Evolutionary conservation across 2,329 filamentous ascomycete genomes (phyloP).

Genomic region (Arthrobotrys musiformis): DNA sequence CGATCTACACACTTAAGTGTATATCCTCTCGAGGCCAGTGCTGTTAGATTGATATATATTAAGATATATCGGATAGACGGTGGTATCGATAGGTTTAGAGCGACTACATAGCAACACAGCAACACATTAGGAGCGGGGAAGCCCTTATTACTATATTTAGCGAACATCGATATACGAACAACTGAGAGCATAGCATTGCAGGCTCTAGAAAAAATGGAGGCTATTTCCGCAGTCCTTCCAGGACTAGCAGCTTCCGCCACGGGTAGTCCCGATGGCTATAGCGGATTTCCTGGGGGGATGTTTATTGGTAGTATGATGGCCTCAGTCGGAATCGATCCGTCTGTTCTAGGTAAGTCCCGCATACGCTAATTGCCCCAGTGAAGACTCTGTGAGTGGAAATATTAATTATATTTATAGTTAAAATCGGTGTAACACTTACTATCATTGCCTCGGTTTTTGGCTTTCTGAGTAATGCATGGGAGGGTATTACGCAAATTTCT

Average conservation of each 20-base stretch:
- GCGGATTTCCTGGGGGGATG: slow-evolving; percentile 34
- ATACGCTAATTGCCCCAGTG: not conserved
- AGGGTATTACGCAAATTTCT: slow-evolving; percentile 45
- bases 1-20: not conserved
- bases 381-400: not conserved
- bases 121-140: slow-evolving; percentile 9
- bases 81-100: not conserved
- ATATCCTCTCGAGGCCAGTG: no score
- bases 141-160: not conserved
- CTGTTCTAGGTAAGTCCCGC: slow-evolving; percentile 24
- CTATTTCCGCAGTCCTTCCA: slow-evolving; percentile 44
- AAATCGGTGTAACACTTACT: slow-evolving; percentile 51
- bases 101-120: not conserved
- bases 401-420: slow-evolving; percentile 17
- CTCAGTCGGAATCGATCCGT: slow-evolving; percentile 35
- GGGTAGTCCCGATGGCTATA: slow-evolving; percentile 12
- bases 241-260: slow-evolving; percentile 41
- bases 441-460: slow-evolving; percentile 51
- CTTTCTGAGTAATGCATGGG: slow-evolving; percentile 51
- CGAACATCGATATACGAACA: not conserved
- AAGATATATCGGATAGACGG: not conserved
- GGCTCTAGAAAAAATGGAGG: no score
- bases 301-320: slow-evolving; percentile 42
- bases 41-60: no score
- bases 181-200: no score